Percentiles rank a stretch among this genome's conserved stretches.
Evolutionary conservation across 352 stramenopile species (phyloP).

Genomic region (Aphanomyces invadans): DNA sequence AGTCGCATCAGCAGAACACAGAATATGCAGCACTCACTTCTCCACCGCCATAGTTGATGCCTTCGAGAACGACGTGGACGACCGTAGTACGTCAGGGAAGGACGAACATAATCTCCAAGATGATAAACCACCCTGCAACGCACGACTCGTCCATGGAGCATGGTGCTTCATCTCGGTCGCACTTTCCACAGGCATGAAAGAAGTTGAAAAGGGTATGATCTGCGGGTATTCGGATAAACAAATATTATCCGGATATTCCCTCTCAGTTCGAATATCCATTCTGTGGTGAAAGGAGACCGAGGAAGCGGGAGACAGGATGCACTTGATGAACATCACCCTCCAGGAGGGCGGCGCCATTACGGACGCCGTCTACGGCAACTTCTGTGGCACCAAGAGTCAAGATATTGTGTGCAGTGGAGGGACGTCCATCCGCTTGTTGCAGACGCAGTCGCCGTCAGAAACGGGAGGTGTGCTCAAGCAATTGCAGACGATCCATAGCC

Average conservation of each 20-base stretch:
- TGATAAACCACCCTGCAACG: too few species aligned
- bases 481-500: constrained; percentile 73
- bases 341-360: constrained; percentile 75
- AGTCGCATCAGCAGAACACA: too few species aligned
- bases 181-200: too few species aligned
- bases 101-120: too few species aligned
- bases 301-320: constrained; percentile 36
- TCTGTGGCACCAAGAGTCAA: constrained; percentile 82
- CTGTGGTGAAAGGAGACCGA: constrained; percentile 5
- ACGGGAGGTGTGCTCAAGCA: constrained; percentile 50
- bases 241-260: constrained; percentile 3
- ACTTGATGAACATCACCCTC: constrained; percentile 85
- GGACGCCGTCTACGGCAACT: constrained; percentile 87
- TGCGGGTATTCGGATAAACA: too few species aligned
- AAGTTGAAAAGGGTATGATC: too few species aligned
- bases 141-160: too few species aligned
- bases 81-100: too few species aligned
- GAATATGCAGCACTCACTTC: too few species aligned
- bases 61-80: too few species aligned
- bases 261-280: constrained; percentile 2
- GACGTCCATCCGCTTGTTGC: constrained; percentile 92
- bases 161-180: too few species aligned
- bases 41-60: too few species aligned
- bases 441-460: constrained; percentile 32
- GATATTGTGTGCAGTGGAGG: constrained; percentile 93